A percentile compares a stretch with the other conserved stretches of the same genome.
These are phyloP conservation scores for Aspergillus bertholletiae DNA, from an alignment of 495 filamentous ascomycete genomes.

Conservation along the genomic window DNA sequence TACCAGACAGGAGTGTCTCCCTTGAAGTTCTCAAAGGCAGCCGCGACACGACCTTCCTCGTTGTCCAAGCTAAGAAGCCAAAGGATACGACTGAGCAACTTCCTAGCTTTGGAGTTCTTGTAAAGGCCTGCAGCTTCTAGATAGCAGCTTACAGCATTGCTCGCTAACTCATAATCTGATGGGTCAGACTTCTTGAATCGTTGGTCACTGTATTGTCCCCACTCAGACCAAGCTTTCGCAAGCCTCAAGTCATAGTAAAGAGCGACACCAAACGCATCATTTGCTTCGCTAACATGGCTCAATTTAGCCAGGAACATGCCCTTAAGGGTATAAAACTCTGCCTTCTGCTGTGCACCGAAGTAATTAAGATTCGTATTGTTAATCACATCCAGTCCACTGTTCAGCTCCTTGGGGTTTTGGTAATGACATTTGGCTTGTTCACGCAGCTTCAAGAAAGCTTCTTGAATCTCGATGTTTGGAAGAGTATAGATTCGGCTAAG, in stretches of 20 bases:
- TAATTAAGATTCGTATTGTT: conserved; percentile 99
- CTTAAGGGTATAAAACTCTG: conserved; percentile 98
- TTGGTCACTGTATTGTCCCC: conserved; percentile 96
- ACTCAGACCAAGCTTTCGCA: conserved; percentile 98
- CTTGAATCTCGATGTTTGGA: conserved; percentile 99
- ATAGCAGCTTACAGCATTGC: conserved; percentile 92
- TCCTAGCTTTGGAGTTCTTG: conserved; percentile 95
- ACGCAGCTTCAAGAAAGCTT: conserved; percentile 93
- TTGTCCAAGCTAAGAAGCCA: conserved; percentile 97
- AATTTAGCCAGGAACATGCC: conserved; percentile 99
- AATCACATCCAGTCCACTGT: conserved; percentile 91
- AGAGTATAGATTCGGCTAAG: conserved; percentile 97
- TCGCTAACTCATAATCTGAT: conserved; percentile 70
- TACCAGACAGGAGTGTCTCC: conserved; percentile 97
- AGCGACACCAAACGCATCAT: conserved; percentile 90
- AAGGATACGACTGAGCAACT: conserved; percentile 88
- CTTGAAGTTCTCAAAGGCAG: conserved; percentile 88
- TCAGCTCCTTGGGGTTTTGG: conserved; percentile 87
- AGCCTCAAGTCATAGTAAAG: conserved; percentile 92
- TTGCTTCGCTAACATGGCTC: conserved; percentile 80
- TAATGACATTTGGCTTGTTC: conserved; percentile 99
- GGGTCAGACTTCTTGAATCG: conserved; percentile 93
- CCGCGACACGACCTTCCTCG: conserved; percentile 70
- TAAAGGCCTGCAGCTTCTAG: conserved; percentile 92
- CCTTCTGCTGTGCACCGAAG: conserved; percentile 93